These are phyloP conservation scores for Casuarina cunninghamiana DNA, from an alignment of 306 rosid genomes.

Conservation along the genomic window DNA sequence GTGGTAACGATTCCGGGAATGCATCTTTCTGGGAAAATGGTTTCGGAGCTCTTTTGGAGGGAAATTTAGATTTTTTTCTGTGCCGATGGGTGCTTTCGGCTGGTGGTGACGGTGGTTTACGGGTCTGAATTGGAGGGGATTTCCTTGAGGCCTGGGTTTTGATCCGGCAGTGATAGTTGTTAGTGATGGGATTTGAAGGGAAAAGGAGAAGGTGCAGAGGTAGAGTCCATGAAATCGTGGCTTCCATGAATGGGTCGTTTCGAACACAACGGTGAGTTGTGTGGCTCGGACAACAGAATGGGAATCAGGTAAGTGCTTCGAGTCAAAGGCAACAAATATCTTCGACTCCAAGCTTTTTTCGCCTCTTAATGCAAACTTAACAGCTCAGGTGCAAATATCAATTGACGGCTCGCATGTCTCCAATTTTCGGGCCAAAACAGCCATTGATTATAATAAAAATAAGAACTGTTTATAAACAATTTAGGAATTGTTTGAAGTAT, in stretches of 20 bases:
- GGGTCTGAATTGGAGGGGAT: conserved; percentile 3
- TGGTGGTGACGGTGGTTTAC: conserved; percentile 2
- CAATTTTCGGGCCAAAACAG: too few species aligned
- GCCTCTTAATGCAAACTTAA: too few species aligned
- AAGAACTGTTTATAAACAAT: too few species aligned
- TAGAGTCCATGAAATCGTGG: conserved; percentile 28
- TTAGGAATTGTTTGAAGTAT: too few species aligned
- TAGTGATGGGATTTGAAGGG: conserved; percentile 39
- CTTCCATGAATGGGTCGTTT: conserved; percentile 38
- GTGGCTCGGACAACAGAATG: not conserved
- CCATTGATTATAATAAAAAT: too few species aligned
- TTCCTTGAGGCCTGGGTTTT: conserved; percentile 33
- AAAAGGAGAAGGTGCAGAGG: conserved; percentile 32
- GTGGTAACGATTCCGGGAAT: conserved; percentile 69
- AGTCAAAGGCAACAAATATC: too few species aligned
- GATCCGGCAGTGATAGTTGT: conserved; percentile 12
- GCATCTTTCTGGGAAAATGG: conserved; percentile 50
- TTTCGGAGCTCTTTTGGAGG: conserved; percentile 10
- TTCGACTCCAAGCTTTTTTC: too few species aligned
- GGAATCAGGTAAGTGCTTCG: not conserved
- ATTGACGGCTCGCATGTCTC: too few species aligned
- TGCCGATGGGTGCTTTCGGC: not conserved
- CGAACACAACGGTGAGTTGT: not conserved
- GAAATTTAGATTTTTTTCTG: conserved; percentile 5
- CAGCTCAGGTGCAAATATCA: too few species aligned